These are phyloP conservation scores for Pythium monospermum DNA, from an alignment of 352 stramenopile species.

Conservation along the genomic window DNA sequence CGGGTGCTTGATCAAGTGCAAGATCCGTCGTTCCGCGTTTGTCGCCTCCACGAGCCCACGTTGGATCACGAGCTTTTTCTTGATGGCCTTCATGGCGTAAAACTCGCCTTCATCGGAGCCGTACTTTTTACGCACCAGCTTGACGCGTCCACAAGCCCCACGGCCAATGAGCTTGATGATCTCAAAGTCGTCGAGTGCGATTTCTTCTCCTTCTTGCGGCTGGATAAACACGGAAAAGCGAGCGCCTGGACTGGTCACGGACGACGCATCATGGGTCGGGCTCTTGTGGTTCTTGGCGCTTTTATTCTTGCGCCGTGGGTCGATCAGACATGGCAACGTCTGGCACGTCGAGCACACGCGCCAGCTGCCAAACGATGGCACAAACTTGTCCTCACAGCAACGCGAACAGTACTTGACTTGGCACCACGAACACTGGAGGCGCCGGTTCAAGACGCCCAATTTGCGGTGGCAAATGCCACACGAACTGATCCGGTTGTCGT, in stretches of 20 bases:
- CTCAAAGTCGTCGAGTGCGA: slow-evolving; percentile 91
- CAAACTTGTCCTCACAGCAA: slow-evolving; percentile 84
- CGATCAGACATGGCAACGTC: slow-evolving; percentile 72
- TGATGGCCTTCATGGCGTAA: slow-evolving; percentile 85
- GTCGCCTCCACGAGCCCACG: slow-evolving; percentile 88
- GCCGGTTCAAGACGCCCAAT: slow-evolving; percentile 68
- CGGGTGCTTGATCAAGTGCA: slow-evolving; percentile 92
- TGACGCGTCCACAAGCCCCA: slow-evolving; percentile 83
- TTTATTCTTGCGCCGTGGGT: slow-evolving; percentile 68
- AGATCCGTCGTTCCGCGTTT: slow-evolving; percentile 86
- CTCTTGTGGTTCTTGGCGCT: slow-evolving; percentile 60
- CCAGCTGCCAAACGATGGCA: slow-evolving; percentile 71
- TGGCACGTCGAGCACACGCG: slow-evolving; percentile 78
- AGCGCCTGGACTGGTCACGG: slow-evolving; percentile 37
- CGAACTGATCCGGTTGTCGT: slow-evolving; percentile 61
- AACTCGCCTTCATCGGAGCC: slow-evolving; percentile 73
- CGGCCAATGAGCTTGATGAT: slow-evolving; percentile 97
- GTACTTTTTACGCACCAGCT: slow-evolving; percentile 86
- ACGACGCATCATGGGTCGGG: slow-evolving; percentile 24
- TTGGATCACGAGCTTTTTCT: slow-evolving; percentile 86
- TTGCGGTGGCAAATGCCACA: slow-evolving; percentile 84
- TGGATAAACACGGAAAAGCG: slow-evolving; percentile 77
- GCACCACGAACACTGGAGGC: slow-evolving; percentile 79
- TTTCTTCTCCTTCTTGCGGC: slow-evolving; percentile 43
- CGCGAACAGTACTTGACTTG: slow-evolving; percentile 83